Conservation (phyloP, 2,329 filamentous ascomycete genomes). For the Trichoderma oligosporum region DNA sequence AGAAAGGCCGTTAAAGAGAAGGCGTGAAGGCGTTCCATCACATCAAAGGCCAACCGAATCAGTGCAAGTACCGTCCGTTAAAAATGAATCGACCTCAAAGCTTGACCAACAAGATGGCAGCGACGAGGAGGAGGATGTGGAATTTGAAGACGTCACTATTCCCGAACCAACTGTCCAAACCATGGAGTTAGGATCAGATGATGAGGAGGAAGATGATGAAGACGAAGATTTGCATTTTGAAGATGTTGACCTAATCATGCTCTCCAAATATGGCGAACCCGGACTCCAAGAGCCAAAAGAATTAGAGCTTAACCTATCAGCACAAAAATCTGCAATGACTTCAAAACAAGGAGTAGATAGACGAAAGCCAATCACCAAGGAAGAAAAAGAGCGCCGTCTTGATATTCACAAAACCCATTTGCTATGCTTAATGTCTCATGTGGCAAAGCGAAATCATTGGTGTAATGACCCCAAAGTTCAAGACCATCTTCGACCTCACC, state of each 20-base stretch:
- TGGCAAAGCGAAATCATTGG: constrained; percentile 77
- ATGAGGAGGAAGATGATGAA: constrained; percentile 40
- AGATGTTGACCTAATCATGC: constrained; percentile 43
- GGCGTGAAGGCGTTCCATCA: constrained; percentile 27
- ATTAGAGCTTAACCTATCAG: constrained; percentile 52
- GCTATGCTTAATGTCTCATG: constrained; percentile 75
- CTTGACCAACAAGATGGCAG: constrained; percentile 23
- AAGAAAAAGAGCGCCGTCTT: constrained; percentile 56
- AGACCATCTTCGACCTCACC: constrained; percentile 57
- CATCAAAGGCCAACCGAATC: not conserved
- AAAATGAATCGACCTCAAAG: not conserved
- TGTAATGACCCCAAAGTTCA: constrained; percentile 76
- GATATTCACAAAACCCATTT: constrained; percentile 85
- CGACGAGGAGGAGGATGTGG: constrained; percentile 40
- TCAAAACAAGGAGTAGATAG: constrained; percentile 36
- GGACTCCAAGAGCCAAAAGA: constrained; percentile 31
- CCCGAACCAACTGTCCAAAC: constrained; percentile 50
- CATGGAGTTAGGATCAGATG: constrained; percentile 47
- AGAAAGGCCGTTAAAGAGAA: constrained; percentile 42
- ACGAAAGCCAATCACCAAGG: constrained; percentile 51
- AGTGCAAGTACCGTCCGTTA: not conserved
- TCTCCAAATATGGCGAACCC: constrained; percentile 25
- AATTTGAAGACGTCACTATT: constrained; percentile 50
- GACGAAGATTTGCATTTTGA: constrained; percentile 46
- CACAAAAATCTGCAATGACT: constrained; percentile 37